Base-by-base conservation (phyloP, 225 moss, liverwort and hornwort species). In the Marchantia polymorpha region DNA sequence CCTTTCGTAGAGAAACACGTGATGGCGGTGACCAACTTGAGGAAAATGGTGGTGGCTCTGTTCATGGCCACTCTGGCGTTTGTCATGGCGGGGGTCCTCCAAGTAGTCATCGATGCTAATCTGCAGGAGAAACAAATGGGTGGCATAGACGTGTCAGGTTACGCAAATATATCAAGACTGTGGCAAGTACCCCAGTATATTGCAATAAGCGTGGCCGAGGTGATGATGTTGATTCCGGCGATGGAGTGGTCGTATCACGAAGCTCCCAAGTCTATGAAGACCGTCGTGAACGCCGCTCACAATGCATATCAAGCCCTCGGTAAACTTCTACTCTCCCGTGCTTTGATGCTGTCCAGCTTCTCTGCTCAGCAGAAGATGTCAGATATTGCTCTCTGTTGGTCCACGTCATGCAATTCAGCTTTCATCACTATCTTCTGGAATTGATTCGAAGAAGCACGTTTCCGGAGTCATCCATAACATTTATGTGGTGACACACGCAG, bases 141-240 rank as follows among this genome's bases (percentile, higher is more conserved):
- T 65, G 60, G 64, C 26, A 31, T 31, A 59, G 64, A 17, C 39
- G 11, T 50, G 50, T 26, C 64, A 64, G 77, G 10, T 15, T 76
- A 77, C 47, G 74, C 81, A 69, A 30, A 60, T 8, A 12, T 83
- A 19, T 86, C 83, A 22, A 77, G 83, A 20, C 73, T 86, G 29
- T 86, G 86, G 86, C 86, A 83, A 26, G 22, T 81, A 26, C 86
- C 86, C 8, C 86, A 86, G 46, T 86, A 86, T 23, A 8, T 86
- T 14, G 72, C 74, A n/a, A 78, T 86, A 65, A 81, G 77, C 22
- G 1, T 74, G 8, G 83, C 65, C 14, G 83, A 86, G 49, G 74
- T 83, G 20, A 81, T 86, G 66, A 66, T 86, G 59, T 58, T 63
- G 71, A 69, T 86, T 26, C 72, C 86, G 0, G 78, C 77, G 9